Conservation (phyloP, 2,329 filamentous ascomycete species). For the Aspergillus chevalieri region DNA sequence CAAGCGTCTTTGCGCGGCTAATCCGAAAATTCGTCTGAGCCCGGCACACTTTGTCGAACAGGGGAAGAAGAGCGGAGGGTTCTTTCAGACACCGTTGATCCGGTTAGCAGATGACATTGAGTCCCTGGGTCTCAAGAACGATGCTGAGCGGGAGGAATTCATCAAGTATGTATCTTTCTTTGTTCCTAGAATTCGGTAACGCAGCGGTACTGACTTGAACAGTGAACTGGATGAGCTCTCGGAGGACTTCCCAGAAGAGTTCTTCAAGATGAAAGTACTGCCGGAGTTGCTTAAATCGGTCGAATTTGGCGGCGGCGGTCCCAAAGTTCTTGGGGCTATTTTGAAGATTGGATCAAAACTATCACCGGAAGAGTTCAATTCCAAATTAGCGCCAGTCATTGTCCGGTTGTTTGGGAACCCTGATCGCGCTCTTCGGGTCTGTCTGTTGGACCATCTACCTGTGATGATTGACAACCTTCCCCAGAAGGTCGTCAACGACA, state of each 20-base stretch:
- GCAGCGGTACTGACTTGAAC: constrained; percentile 16
- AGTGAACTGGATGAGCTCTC: constrained; percentile 76
- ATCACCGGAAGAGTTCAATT: constrained; percentile 81
- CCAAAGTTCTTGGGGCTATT: constrained; percentile 80
- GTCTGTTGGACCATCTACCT: constrained; percentile 79
- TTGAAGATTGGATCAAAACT: constrained; percentile 88
- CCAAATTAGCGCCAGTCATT: constrained; percentile 76
- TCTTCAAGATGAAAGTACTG: constrained; percentile 94
- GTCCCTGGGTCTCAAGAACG: constrained; percentile 79
- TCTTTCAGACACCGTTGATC: constrained; percentile 90
- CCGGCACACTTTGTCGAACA: constrained; percentile 85
- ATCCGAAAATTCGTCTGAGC: constrained; percentile 81
- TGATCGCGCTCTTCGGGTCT: constrained; percentile 86
- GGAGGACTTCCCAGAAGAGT: constrained; percentile 94
- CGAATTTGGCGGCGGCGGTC: constrained; percentile 94
- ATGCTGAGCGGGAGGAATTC: constrained; percentile 77
- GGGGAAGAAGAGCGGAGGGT: constrained; percentile 71
- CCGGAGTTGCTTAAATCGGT: constrained; percentile 96
- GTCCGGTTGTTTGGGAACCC: constrained; percentile 84
- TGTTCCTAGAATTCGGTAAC: not conserved
- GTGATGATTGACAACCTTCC: constrained; percentile 85
- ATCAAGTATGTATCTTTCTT: constrained; percentile 53
- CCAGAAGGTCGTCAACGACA: constrained; percentile 87
- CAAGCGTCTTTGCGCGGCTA: constrained; percentile 78
- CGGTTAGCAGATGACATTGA: constrained; percentile 90